These are phyloP conservation scores for Corynespora cassiicola DNA, from an alignment of 2,329 filamentous ascomycete genomes.

Conservation along the genomic window DNA sequence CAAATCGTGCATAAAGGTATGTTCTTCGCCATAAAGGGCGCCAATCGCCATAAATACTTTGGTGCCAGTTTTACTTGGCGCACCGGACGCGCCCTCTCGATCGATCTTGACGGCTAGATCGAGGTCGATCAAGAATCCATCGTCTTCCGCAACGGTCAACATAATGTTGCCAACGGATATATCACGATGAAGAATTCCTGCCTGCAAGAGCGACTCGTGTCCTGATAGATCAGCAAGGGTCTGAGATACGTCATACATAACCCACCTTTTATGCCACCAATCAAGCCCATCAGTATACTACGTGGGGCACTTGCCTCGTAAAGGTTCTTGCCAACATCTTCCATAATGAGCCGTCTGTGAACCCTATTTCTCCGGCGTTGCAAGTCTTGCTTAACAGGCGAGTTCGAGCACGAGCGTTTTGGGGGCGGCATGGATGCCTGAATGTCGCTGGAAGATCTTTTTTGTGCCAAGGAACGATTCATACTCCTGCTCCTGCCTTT, in stretches of 20 bases:
- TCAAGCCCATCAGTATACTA: constrained; percentile 15
- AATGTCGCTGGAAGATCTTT: constrained; percentile 15
- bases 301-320: constrained; percentile 48
- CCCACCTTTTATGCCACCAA: constrained; percentile 19
- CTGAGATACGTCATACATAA: constrained; percentile 4
- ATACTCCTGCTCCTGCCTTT: constrained; percentile 11
- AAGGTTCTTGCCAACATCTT: constrained; percentile 49
- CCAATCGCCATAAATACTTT: constrained; percentile 12
- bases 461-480: constrained; percentile 9
- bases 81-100: constrained; percentile 14
- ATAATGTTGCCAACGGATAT: constrained; percentile 31
- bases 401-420: constrained; percentile 15
- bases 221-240: constrained; percentile 16
- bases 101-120: constrained; percentile 18
- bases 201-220: constrained; percentile 16
- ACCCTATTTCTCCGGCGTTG: constrained; percentile 40
- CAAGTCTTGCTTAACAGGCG: constrained; percentile 11
- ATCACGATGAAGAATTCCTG: constrained; percentile 27
- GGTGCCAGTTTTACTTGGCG: constrained; percentile 8
- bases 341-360: constrained; percentile 49
- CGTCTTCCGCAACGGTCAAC: constrained; percentile 22
- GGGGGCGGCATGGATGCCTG: constrained; percentile 15
- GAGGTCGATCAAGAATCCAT: constrained; percentile 26
- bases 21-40: constrained; percentile 5
- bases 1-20: constrained; percentile 9